A percentile compares a stretch with the other conserved stretches of the same genome.
Conservation (phyloP, 2,329 filamentous ascomycete genomes). For the Talaromyces sp. region DNA sequence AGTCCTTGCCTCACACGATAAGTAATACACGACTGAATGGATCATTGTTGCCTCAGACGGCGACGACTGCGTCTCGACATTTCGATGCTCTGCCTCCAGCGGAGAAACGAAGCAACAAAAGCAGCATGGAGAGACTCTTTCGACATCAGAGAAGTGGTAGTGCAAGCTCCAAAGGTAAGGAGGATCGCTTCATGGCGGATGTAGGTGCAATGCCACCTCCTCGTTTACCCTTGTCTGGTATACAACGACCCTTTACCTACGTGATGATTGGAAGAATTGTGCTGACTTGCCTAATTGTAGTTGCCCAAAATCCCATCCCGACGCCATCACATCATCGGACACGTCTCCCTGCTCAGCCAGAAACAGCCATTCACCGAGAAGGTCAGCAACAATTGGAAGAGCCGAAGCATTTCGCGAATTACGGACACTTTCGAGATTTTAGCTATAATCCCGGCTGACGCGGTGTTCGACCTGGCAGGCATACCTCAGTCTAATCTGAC, state of each 20-base stretch:
- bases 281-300: neutral
- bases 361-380: conserved; percentile 5
- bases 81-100: conserved; percentile 19
- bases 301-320: conserved; percentile 5
- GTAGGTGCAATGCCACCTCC: conserved; percentile 32
- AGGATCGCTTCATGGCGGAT: conserved; percentile 23
- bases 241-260: neutral
- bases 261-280: neutral
- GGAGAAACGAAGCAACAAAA: conserved; percentile 22
- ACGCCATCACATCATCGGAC: conserved; percentile 20
- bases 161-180: conserved; percentile 31
- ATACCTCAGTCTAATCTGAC: neutral
- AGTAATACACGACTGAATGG: conserved; percentile 12
- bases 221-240: conserved; percentile 22
- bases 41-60: conserved; percentile 26
- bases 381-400: neutral
- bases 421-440: conserved; percentile 7
- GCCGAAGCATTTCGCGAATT: neutral
- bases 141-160: conserved; percentile 40
- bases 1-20: conserved; percentile 29
- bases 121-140: conserved; percentile 37
- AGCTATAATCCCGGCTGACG: conserved; percentile 15
- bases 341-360: conserved; percentile 18
- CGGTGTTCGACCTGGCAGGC: neutral
- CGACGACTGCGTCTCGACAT: conserved; percentile 22